Evolutionary conservation across 73 alveolate species (phyloP).

Genomic region (Tetrahymena borealis): DNA sequence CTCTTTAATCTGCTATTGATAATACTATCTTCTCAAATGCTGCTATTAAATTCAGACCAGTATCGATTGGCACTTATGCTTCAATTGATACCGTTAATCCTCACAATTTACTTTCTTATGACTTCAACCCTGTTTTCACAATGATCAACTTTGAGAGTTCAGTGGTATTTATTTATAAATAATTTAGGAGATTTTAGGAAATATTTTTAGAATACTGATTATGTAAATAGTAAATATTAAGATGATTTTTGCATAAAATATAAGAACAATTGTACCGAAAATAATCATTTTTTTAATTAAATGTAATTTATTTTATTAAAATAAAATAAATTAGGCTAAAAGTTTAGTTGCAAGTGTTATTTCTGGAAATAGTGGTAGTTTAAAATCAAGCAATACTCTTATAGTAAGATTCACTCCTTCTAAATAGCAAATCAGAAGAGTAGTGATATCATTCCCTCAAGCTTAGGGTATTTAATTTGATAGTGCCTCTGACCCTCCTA

Average conservation of each 20-base stretch:
- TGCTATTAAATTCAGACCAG: background rate
- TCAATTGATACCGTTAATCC: background rate
- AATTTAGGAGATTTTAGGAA: background rate
- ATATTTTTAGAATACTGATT: too few species aligned
- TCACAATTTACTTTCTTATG: background rate
- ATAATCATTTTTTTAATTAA: too few species aligned
- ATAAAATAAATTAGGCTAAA: background rate
- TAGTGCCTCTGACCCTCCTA: background rate
- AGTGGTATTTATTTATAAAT: background rate
- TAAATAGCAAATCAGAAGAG: background rate
- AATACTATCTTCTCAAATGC: background rate
- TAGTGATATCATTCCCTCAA: background rate
- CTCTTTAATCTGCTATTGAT: background rate
- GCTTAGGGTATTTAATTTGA: background rate
- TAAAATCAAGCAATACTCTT: background rate
- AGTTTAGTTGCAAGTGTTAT: background rate
- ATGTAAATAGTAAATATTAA: too few species aligned
- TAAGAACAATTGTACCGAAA: too few species aligned
- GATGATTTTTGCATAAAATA: too few species aligned
- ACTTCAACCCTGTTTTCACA: background rate
- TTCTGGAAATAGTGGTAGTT: background rate
- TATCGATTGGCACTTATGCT: background rate
- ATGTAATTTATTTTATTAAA: too few species aligned
- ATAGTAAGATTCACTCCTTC: background rate
- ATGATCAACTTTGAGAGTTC: background rate